A percentile compares a stretch with the other conserved stretches of the same genome.
These are phyloP conservation scores for Cupressus sempervirens DNA, from an alignment of 75 land plant species.

Conservation along the genomic window DNA sequence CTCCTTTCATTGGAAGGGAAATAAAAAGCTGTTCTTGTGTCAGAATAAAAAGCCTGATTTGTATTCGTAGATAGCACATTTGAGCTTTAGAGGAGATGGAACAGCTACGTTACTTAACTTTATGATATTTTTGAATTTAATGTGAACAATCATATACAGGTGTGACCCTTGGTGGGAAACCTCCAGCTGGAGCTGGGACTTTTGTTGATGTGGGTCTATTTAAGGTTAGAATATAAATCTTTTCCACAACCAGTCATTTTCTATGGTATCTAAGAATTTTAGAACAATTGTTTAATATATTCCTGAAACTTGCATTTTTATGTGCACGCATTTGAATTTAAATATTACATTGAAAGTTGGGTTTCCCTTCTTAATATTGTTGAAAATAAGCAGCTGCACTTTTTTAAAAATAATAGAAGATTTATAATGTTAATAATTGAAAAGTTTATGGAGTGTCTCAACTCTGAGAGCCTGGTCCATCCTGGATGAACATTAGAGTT, in stretches of 20 bases:
- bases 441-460: no score
- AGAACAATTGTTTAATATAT: neutral
- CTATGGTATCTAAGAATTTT: constrained; percentile 10
- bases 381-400: no score
- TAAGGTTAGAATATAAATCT: constrained; percentile 48
- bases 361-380: neutral
- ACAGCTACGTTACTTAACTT: neutral
- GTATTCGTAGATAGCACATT: neutral
- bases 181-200: constrained; percentile 55
- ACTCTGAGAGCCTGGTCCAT: no score
- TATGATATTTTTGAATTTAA: neutral
- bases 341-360: neutral
- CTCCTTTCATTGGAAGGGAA: neutral
- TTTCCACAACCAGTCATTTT: neutral
- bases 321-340: neutral
- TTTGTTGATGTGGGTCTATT: constrained; percentile 86
- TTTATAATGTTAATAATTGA: no score
- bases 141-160: constrained; percentile 35
- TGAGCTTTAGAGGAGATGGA: neutral
- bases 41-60: neutral
- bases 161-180: constrained; percentile 52
- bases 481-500: no score
- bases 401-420: no score
- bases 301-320: neutral
- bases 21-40: neutral